Conservation (phyloP, 2,329 filamentous ascomycete species). For the Colletotrichum zoysiae region DNA sequence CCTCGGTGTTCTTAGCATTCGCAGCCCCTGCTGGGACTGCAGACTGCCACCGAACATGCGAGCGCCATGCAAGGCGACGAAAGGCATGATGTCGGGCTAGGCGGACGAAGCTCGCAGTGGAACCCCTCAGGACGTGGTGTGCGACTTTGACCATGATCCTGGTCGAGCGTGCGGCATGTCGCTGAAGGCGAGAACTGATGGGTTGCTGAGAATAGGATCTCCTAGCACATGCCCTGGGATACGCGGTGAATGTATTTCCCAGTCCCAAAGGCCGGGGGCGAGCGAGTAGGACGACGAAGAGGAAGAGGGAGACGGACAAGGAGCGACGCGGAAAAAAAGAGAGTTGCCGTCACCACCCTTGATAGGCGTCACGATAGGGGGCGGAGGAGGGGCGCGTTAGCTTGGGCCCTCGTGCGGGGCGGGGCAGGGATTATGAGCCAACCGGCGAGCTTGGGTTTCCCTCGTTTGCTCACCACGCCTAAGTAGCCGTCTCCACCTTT, state of each 20-base stretch:
- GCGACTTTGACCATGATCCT: conserved; percentile 38
- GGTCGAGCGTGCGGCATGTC: conserved; percentile 19
- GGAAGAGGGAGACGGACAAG: conserved; percentile 38
- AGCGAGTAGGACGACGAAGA: conserved; percentile 45
- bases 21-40: conserved; percentile 47
- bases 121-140: conserved; percentile 54
- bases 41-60: conserved; percentile 60
- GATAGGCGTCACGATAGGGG: conserved; percentile 38
- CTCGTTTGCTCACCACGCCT: conserved; percentile 10
- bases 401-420: conserved; percentile 10
- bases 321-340: conserved; percentile 29
- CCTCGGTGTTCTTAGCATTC: conserved; percentile 33
- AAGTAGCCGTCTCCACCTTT: conserved; percentile 10
- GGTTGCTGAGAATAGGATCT: not conserved
- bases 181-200: not conserved
- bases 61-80: conserved; percentile 51
- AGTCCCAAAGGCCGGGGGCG: conserved; percentile 44
- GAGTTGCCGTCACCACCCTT: conserved; percentile 33
- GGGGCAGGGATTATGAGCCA: conserved; percentile 24
- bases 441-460: conserved; percentile 22
- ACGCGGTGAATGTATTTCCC: conserved; percentile 50
- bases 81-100: conserved; percentile 63
- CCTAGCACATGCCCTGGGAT: conserved; percentile 2
- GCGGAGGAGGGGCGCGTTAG: conserved; percentile 37
- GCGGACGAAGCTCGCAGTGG: conserved; percentile 62